Evolutionary conservation across 2,329 filamentous ascomycete genomes (phyloP), one percentile per base, ranked within the genome.

Genomic region (Amylocarpus encephaloides): DNA sequence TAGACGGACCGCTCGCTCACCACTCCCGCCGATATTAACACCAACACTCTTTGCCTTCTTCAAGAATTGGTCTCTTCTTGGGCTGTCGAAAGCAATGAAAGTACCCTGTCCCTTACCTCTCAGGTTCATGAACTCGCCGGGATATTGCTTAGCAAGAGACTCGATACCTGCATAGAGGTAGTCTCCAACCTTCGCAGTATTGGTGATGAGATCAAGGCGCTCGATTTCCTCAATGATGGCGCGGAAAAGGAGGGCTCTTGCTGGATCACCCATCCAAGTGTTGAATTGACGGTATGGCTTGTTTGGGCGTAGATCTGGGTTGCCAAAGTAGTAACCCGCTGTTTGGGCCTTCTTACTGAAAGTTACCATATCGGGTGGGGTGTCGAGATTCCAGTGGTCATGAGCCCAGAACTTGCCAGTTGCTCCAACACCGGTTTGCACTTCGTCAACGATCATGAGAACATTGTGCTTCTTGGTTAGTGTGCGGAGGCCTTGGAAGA

Each of bases 321-420:
- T 83, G 39, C 84, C 84, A 65, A 80, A 92, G 73, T 87, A 92
- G 74, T 89, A 92, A 2, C 87, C 87, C 11, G 87, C 87, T 13
- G 87, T 86, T 71, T 92, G 87, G 2, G 87, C 87, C 72, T 92
- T 92, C 77, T 92, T 92, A 59, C 80, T 85, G 73, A 92, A 92
- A 26, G 87, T 91, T n/a, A 92, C 87, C 71, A 92, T 90, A 66
- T 92, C 87, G 1, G 87, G 87, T 18, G 86, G 84, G 10, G 79
- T 72, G 36, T 72, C 62, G 39, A 91, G 74, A 64, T 84, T 78
- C 87, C 87, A 92, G 77, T 91, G 86, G 59, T 90, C 86, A 68
- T 92, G 87, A 12, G 85, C 87, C 87, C 87, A 92, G 78, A 91
- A 90, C 64, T 86, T 88, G 52, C 87, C 87, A 0, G 87, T 92